These are phyloP conservation scores for Candida sphagnicola DNA, from an alignment of 805 yeast genomes.

Conservation along the genomic window DNA sequence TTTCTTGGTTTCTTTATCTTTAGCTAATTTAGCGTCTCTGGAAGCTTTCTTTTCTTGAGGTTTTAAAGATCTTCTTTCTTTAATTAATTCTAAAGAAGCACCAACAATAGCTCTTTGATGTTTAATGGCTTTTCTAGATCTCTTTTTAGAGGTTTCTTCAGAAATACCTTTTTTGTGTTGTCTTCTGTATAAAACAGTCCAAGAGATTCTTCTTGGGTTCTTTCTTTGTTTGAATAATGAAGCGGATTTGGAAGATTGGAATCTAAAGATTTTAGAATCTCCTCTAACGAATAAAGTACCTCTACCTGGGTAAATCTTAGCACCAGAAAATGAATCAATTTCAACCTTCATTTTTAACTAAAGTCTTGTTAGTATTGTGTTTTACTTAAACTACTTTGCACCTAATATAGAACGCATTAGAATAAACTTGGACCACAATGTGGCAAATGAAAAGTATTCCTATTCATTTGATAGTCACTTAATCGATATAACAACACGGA, in stretches of 20 bases:
- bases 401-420: no score
- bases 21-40: conserved; percentile 84
- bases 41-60: conserved; percentile 98
- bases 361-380: conserved; percentile 35
- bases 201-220: conserved; percentile 99
- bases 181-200: conserved; percentile 99
- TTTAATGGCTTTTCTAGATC: conserved; percentile 96
- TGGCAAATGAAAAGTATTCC: no score
- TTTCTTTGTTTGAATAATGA: conserved; percentile 99
- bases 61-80: conserved; percentile 93
- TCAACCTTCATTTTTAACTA: conserved; percentile 88
- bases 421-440: no score
- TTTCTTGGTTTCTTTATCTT: conserved; percentile 87
- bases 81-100: conserved; percentile 97
- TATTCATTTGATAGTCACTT: no score
- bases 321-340: conserved; percentile 98
- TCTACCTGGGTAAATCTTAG: conserved; percentile 99
- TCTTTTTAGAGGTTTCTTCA: conserved; percentile 97
- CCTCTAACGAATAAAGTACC: conserved; percentile 99
- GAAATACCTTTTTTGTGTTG: conserved; percentile 99
- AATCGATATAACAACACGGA: no score
- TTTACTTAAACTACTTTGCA: no score
- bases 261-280: conserved; percentile 99
- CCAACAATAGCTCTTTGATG: conserved; percentile 99
- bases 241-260: conserved; percentile 95